A percentile compares a stretch with the other conserved stretches of the same genome.
phyloP scores from a whole-genome alignment of 1,139 yeast genomes.

The Saccharomyces hybrid region DNA sequence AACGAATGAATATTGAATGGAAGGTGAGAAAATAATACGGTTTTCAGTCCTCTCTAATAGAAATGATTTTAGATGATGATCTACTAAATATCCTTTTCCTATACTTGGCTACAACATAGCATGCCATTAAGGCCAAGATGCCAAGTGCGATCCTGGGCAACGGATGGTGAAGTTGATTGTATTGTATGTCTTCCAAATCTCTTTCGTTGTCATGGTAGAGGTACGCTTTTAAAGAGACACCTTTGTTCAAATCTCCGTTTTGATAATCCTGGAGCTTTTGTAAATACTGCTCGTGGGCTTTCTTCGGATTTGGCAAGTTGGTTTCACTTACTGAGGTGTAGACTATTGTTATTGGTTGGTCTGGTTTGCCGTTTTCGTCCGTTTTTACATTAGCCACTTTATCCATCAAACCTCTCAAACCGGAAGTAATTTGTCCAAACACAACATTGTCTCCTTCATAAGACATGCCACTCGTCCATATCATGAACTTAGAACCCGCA shows the following conservation, averaged over 20 bases:
- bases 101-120: constrained; percentile 11
- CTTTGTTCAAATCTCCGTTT: constrained; percentile 19
- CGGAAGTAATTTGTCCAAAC: constrained; percentile 67
- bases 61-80: background rate
- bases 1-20: background rate
- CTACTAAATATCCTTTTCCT: constrained; percentile 14
- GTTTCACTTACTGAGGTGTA: constrained; percentile 19
- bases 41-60: background rate
- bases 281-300: constrained; percentile 18
- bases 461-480: constrained; percentile 17
- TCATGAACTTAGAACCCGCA: constrained; percentile 71
- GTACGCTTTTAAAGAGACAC: constrained; percentile 16
- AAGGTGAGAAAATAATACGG: background rate
- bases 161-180: constrained; percentile 17
- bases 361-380: constrained; percentile 34
- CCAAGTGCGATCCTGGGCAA: constrained; percentile 13
- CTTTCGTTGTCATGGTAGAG: constrained; percentile 8
- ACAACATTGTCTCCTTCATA: constrained; percentile 57
- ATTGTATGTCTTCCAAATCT: constrained; percentile 11
- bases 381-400: constrained; percentile 45
- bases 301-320: constrained; percentile 14
- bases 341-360: constrained; percentile 39
- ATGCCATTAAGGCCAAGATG: constrained; percentile 3
- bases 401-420: constrained; percentile 49
- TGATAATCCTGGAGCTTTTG: constrained; percentile 16